A percentile compares a stretch with the other conserved stretches of the same genome.
phyloP scores from a whole-genome alignment of 2,329 filamentous ascomycete genomes.

The Fusarium gaditjirri region DNA sequence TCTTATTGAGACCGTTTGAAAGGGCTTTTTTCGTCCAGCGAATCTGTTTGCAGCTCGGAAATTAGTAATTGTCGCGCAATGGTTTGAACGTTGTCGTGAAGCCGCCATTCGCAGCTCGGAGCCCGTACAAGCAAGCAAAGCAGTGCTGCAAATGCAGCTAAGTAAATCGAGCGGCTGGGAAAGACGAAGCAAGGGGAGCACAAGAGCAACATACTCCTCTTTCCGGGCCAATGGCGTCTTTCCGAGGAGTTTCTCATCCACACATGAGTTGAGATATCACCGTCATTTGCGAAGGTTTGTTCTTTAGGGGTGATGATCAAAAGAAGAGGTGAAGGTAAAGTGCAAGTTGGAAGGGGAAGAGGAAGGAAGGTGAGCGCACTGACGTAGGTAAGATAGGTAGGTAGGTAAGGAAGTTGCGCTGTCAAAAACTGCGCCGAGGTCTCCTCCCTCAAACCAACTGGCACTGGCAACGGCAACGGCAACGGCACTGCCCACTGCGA shows the following conservation, averaged over 20 bases:
- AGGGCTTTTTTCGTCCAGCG: conserved; percentile 7
- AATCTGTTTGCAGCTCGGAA: conserved; percentile 6
- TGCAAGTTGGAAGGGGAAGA: not conserved
- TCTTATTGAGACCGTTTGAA: not conserved
- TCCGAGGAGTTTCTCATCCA: conserved; percentile 18
- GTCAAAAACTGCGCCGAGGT: not conserved
- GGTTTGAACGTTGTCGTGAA: conserved; percentile 25
- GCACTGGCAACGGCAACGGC: not conserved
- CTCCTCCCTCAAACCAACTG: conserved; percentile 11
- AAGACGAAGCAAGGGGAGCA: conserved; percentile 27
- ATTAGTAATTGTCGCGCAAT: conserved; percentile 18
- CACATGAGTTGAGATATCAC: conserved; percentile 28
- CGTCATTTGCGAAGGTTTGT: conserved; percentile 14
- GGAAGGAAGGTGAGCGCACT: conserved; percentile 11
- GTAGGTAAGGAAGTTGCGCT: conserved; percentile 3
- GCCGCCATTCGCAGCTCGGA: conserved; percentile 25
- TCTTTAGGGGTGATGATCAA: not conserved
- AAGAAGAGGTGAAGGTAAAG: conserved; percentile 12
- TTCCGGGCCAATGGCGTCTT: conserved; percentile 38
- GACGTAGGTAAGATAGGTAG: conserved; percentile 25
- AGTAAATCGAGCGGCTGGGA: conserved; percentile 31
- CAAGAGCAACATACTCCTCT: conserved; percentile 39
- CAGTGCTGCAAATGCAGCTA: conserved; percentile 11
- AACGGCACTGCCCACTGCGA: not conserved
- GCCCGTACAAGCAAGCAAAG: conserved; percentile 2